phyloP scores from a whole-genome alignment of 768 basidiomycete species.

The Hemileccinum rubropunctum region DNA sequence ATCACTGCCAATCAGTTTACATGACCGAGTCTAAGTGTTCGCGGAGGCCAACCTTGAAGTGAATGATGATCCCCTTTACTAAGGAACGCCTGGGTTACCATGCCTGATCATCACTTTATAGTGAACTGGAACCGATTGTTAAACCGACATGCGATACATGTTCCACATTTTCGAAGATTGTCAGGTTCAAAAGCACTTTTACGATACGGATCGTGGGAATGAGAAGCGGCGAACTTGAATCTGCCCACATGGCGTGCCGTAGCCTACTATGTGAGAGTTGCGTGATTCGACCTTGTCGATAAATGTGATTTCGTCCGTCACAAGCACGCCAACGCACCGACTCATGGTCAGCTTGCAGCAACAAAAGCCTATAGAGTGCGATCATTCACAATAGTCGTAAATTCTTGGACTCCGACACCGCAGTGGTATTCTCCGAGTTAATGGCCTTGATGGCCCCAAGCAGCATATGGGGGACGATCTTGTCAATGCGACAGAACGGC shows the following conservation, averaged over 20 bases:
- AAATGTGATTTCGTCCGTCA: background rate
- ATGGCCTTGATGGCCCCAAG: background rate
- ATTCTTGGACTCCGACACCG: slow-evolving; percentile 11
- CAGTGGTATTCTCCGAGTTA: background rate
- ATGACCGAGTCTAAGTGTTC: too few species aligned
- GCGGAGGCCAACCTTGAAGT: too few species aligned
- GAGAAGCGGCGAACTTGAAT: too few species aligned
- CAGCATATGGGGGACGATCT: too few species aligned
- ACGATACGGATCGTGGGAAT: slow-evolving; percentile 24
- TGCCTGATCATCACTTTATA: too few species aligned
- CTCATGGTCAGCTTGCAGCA: slow-evolving; percentile 5
- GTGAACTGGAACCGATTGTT: too few species aligned
- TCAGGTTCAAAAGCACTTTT: slow-evolving; percentile 12
- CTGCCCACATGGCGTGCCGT: background rate
- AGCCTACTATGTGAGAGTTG: too few species aligned
- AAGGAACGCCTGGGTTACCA: too few species aligned
- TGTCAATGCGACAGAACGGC: too few species aligned
- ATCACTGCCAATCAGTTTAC: too few species aligned
- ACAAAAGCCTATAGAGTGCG: slow-evolving; percentile 17
- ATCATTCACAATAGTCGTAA: slow-evolving; percentile 16
- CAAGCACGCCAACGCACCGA: slow-evolving; percentile 4
- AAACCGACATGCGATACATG: too few species aligned
- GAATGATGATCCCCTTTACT: too few species aligned
- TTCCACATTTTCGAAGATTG: slow-evolving; percentile 6
- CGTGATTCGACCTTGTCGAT: slow-evolving; percentile 6